These are phyloP conservation scores for Mycosphaerelloides madeirae DNA, from an alignment of 2,329 filamentous ascomycete species.

Conservation along the genomic window DNA sequence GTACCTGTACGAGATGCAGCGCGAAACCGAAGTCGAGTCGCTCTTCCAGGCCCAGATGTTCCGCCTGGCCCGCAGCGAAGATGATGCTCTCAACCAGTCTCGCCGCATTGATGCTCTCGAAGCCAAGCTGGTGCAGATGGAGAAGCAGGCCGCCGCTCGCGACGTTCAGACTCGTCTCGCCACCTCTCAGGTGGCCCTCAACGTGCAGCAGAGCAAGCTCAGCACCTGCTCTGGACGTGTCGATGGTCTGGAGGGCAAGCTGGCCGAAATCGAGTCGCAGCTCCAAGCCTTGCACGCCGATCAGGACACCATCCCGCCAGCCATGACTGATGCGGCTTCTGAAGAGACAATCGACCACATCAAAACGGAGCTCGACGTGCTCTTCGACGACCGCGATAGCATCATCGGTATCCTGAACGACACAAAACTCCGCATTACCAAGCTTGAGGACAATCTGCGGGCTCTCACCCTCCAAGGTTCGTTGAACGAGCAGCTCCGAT, in stretches of 20 bases:
- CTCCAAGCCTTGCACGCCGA: conserved; percentile 4
- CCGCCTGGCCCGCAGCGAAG: conserved; percentile 13
- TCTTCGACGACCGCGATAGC: conserved; percentile 22
- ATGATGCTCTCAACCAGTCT: conserved; percentile 6
- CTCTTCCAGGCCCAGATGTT: conserved; percentile 27
- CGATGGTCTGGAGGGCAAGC: conserved; percentile 4
- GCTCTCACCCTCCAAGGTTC: conserved; percentile 16
- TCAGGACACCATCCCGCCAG: neutral
- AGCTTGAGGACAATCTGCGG: conserved; percentile 22
- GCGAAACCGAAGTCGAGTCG: conserved; percentile 23
- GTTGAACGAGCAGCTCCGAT: too few relatives aligned
- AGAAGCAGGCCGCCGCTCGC: conserved; percentile 12
- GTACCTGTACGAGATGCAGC: conserved; percentile 28
- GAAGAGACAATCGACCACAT: conserved; percentile 4
- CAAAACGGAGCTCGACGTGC: conserved; percentile 17
- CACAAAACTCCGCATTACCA: conserved; percentile 10
- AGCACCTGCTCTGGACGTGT: conserved; percentile 4
- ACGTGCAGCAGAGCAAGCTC: conserved; percentile 9
- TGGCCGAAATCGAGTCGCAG: conserved; percentile 1
- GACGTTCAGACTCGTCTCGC: conserved; percentile 16
- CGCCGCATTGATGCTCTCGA: conserved; percentile 13
- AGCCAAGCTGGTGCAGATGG: conserved; percentile 11
- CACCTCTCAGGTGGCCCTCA: conserved; percentile 10
- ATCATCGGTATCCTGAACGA: conserved; percentile 14
- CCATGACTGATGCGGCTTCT: neutral